Percentiles rank a stretch among this genome's conserved stretches.
phyloP scores from a whole-genome alignment of 306 rosid genomes.

The Dalbergia oliveri region DNA sequence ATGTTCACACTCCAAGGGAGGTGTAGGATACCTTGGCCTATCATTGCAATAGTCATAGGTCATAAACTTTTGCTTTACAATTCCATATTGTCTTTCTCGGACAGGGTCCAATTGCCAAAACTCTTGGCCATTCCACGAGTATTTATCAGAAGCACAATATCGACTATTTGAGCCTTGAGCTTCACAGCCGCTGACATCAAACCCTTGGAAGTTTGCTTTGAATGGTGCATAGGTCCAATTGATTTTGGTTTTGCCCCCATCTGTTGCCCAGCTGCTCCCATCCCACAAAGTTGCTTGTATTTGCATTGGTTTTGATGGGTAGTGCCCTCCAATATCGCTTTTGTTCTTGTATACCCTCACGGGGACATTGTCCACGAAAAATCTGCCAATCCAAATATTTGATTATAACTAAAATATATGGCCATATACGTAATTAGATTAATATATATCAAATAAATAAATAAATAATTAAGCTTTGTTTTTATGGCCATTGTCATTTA shows the following conservation, averaged over 20 bases:
- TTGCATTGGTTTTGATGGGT: constrained; percentile 60
- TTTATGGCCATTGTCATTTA: too few relatives aligned
- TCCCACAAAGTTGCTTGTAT: constrained; percentile 62
- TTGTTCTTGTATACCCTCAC: constrained; percentile 64
- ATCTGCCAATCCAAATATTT: constrained; percentile 45
- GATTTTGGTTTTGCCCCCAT: constrained; percentile 59
- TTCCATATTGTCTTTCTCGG: constrained; percentile 30
- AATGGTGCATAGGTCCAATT: constrained; percentile 67
- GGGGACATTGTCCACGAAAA: constrained; percentile 60
- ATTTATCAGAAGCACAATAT: constrained; percentile 47
- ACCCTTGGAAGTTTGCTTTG: constrained; percentile 57
- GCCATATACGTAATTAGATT: background rate
- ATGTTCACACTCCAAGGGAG: constrained; percentile 63
- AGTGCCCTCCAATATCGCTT: constrained; percentile 41
- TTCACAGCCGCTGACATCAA: constrained; percentile 55
- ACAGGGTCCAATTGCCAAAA: constrained; percentile 48
- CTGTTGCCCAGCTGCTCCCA: constrained; percentile 70
- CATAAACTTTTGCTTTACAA: constrained; percentile 41
- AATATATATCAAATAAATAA: too few relatives aligned
- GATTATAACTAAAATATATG: background rate
- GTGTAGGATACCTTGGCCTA: constrained; percentile 42
- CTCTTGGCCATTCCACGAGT: constrained; percentile 55
- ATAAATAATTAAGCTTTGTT: too few relatives aligned
- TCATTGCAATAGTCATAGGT: constrained; percentile 65
- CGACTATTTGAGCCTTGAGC: background rate